Conservation (phyloP, 371 early-diverging fungal genomes). For the Zychaea mexicana region DNA sequence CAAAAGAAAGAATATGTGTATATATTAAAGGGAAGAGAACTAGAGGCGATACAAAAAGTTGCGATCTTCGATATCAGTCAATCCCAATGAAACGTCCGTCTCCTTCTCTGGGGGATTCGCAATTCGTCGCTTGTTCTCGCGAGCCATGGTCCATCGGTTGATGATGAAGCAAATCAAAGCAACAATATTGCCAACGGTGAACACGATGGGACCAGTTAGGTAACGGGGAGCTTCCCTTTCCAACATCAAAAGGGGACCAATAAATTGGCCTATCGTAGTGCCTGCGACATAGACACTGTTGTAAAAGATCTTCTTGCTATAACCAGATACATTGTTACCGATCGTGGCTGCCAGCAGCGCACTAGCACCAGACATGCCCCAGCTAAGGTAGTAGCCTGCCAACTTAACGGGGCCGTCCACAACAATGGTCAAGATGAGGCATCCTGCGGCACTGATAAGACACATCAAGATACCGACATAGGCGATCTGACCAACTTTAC, state of each 20-base stretch:
- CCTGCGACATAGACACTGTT: conserved; percentile 29
- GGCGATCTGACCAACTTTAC: conserved; percentile 20
- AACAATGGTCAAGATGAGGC: conserved; percentile 25
- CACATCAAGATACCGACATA: conserved; percentile 18
- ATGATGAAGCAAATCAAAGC: conserved; percentile 25
- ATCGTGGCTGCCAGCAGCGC: conserved; percentile 28
- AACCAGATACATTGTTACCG: conserved; percentile 39
- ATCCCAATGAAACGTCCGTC: conserved; percentile 28
- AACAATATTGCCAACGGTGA: conserved; percentile 27
- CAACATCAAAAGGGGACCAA: conserved; percentile 37
- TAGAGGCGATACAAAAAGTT: conserved; percentile 42
- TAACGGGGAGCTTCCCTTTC: conserved; percentile 15
- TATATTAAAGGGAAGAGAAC: background rate
- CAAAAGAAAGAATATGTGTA: background rate
- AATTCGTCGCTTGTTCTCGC: conserved; percentile 16
- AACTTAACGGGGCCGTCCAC: conserved; percentile 27
- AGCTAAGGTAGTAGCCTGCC: conserved; percentile 32
- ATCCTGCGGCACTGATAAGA: conserved; percentile 22
- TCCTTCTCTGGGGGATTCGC: conserved; percentile 10
- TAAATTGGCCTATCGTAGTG: conserved; percentile 37
- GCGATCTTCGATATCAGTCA: conserved; percentile 37
- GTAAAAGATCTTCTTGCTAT: conserved; percentile 43
- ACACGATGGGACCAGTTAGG: conserved; percentile 25
- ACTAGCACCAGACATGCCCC: conserved; percentile 27
- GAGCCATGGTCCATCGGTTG: conserved; percentile 20